Conservation (phyloP, 1,284 basidiomycete species). For the Pyrrhoderma noxium region DNA sequence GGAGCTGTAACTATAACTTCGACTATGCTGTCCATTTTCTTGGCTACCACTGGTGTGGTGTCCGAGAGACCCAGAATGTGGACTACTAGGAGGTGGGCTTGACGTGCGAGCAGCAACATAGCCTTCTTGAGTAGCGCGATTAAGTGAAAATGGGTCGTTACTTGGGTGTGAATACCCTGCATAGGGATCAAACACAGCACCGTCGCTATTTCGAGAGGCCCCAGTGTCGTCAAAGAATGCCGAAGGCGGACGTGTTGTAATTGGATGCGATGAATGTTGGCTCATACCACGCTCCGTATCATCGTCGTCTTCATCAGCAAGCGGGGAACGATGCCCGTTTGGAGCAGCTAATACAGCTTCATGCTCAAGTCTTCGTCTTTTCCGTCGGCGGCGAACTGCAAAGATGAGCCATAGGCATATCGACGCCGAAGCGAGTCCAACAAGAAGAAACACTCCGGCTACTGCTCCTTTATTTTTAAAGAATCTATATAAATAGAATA, state of each 20-base stretch:
- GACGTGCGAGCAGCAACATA: conserved; percentile 39
- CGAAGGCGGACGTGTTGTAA: conserved; percentile 30
- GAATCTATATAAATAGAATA: conserved; percentile 39
- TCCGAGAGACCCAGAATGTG: conserved; percentile 27
- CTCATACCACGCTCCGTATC: conserved; percentile 13
- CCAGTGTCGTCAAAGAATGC: conserved; percentile 16
- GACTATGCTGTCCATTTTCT: conserved; percentile 24
- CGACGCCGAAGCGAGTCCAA: conserved; percentile 62
- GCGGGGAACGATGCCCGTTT: conserved; percentile 52
- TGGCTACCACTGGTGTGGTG: conserved; percentile 32
- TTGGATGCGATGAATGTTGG: conserved; percentile 13
- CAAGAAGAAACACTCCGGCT: conserved; percentile 68
- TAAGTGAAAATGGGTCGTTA: conserved; percentile 23
- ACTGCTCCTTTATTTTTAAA: conserved; percentile 71
- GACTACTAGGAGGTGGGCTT: conserved; percentile 33
- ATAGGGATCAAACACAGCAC: conserved; percentile 46
- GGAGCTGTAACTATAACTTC: conserved; percentile 47
- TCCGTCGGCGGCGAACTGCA: conserved; percentile 55
- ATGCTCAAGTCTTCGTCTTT: conserved; percentile 51
- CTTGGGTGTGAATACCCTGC: conserved; percentile 31
- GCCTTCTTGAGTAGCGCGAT: conserved; percentile 29
- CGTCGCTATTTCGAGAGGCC: conserved; percentile 19
- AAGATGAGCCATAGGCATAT: conserved; percentile 67
- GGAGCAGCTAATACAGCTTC: conserved; percentile 52
- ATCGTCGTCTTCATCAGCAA: conserved; percentile 54